Evolutionary conservation across 2,329 filamentous ascomycete species (phyloP), one percentile per base, ranked within the genome.

Genomic region (Paradendryphiella salina): DNA sequence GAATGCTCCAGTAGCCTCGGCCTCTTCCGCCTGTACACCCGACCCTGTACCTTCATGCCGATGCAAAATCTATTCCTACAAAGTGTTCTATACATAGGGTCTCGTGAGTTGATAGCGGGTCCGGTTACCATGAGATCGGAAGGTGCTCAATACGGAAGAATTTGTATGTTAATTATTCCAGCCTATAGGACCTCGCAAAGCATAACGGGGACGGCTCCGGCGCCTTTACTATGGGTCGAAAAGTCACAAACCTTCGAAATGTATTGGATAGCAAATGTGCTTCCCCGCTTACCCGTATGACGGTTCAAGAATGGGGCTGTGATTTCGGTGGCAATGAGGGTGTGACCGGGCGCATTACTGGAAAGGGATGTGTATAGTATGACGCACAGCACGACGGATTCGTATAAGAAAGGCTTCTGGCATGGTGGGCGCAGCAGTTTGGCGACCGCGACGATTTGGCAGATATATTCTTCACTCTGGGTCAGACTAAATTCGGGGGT

Each of bases 401-500:
- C 28, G 4, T 15, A 29, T 29, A 45, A 45, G 23, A 37, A 36
- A 33, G 4, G 14, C 2, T 9, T 26, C 31, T 52, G 34, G 50
- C 50, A 20, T 52, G 50, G 50, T 52, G 50, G 50, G 50, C 50
- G 10, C 45, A 52, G 29, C 38, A 43, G 4, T 52, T 52, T 13
- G 50, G 50, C 5, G 20, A 36, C 20, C 21, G 50, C 26, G 45
- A 52, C n/a, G 50, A 52, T 13, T n/a, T 52, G 2, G 50, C 50
- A n/a, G 50, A 52, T 18, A 10, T 52, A 1, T 49, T 52, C 34
- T 52, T 52, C 8, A 52, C 50, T 11, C 39, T 49, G 13, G 36
- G 35, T 9, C 28, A 52, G 5, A 44, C 46, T 10, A 41, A 40
- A 6, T 48, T 49, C 17, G 47, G 42, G 3, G 26, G 50, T n/a